Percentiles rank a stretch among this genome's conserved stretches.
These are phyloP conservation scores for Dipteronia dyeriana DNA, from an alignment of 345 rosid genomes.

Conservation along the genomic window DNA sequence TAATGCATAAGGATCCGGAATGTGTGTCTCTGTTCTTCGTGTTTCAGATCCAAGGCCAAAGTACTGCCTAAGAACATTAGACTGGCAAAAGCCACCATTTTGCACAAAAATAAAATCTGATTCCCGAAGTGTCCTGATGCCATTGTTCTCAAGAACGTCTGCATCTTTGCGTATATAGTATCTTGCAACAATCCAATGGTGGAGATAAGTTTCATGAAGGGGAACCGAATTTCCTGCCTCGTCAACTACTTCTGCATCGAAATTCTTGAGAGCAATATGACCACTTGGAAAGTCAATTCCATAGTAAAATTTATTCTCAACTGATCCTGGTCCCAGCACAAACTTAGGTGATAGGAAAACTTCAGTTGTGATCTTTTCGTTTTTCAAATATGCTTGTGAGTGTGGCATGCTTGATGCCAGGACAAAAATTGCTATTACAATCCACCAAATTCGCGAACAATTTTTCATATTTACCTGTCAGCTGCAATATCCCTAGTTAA, in stretches of 20 bases:
- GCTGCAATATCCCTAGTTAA: background rate
- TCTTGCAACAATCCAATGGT: conserved; percentile 75
- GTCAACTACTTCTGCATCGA: conserved; percentile 71
- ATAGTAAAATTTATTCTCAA: conserved; percentile 44
- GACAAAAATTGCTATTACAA: conserved; percentile 28
- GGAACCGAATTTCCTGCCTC: conserved; percentile 68
- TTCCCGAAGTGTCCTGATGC: background rate
- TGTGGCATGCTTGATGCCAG: conserved; percentile 22
- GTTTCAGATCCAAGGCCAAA: conserved; percentile 92
- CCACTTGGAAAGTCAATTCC: conserved; percentile 81
- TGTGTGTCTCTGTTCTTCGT: conserved; percentile 51
- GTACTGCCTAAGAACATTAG: conserved; percentile 40
- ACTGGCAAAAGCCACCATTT: conserved; percentile 74
- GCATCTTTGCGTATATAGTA: conserved; percentile 43
- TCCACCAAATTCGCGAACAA: conserved; percentile 18
- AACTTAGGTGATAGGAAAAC: conserved; percentile 70
- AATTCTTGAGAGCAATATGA: conserved; percentile 71
- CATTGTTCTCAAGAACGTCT: conserved; percentile 11
- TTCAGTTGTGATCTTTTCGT: conserved; percentile 47
- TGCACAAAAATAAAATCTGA: conserved; percentile 32
- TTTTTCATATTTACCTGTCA: conserved; percentile 38
- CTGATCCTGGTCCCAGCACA: conserved; percentile 80
- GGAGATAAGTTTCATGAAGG: conserved; percentile 85
- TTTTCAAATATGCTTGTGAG: conserved; percentile 22
- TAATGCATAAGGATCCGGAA: conserved; percentile 88